Evolutionary conservation across 2,329 filamentous ascomycete species (phyloP).

Genomic region (Leptographium galeiforme): DNA sequence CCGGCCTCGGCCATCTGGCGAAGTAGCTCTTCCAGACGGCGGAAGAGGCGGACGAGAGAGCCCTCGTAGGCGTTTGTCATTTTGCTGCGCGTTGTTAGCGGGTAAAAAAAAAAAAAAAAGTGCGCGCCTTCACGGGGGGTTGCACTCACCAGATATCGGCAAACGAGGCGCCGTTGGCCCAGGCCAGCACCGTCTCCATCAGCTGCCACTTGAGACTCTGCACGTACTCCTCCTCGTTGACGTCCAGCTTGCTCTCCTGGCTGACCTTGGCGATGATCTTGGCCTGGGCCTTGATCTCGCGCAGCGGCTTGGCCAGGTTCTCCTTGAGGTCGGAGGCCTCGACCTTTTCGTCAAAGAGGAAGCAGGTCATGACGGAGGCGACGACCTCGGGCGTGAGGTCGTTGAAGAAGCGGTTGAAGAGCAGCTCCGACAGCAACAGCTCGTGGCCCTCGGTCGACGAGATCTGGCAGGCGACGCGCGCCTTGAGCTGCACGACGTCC

Average conservation of each 20-base stretch:
- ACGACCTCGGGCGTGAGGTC: conserved; percentile 79
- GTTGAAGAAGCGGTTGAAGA: conserved; percentile 98
- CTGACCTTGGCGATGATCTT: conserved; percentile 84
- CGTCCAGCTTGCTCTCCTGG: conserved; percentile 78
- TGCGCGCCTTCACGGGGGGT: no score
- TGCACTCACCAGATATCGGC: conserved; percentile 78
- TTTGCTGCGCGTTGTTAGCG: conserved; percentile 43
- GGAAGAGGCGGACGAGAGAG: conserved; percentile 89
- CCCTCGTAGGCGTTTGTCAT: conserved; percentile 99
- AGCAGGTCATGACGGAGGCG: conserved; percentile 77
- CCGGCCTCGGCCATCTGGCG: conserved; percentile 90
- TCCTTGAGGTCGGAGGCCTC: conserved; percentile 67
- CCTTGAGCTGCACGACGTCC: conserved; percentile 93
- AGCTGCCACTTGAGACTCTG: conserved; percentile 83
- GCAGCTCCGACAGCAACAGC: conserved; percentile 76
- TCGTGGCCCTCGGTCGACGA: conserved; percentile 86
- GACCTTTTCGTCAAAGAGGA: conserved; percentile 95
- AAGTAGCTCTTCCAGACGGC: conserved; percentile 83
- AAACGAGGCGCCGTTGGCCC: conserved; percentile 84
- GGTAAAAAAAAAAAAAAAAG: not conserved
- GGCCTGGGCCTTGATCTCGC: conserved; percentile 78
- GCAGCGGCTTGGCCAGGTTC: conserved; percentile 72
- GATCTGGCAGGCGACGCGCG: conserved; percentile 93
- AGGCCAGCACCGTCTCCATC: conserved; percentile 91
- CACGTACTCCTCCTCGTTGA: conserved; percentile 94